Evolutionary conservation across 2,329 filamentous ascomycete species (phyloP), one percentile per base, ranked within the genome.

Genomic region (Ceratocystis huliohia): DNA sequence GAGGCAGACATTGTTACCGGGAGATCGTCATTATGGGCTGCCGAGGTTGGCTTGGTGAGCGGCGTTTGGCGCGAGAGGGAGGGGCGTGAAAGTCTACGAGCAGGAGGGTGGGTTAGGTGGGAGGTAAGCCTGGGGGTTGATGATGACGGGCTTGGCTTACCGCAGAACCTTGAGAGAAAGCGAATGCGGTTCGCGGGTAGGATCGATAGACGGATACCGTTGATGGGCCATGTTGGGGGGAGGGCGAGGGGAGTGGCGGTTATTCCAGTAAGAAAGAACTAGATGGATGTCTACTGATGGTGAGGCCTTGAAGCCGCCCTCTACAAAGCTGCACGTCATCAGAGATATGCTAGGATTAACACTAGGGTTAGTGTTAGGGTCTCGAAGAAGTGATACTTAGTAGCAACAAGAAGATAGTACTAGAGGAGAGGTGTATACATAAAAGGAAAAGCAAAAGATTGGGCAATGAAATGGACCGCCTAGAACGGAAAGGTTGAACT

Each of bases 151-250:
- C 37, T 20, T 63, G 68, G 67, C 74, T 70, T 78, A 87, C 86
- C 86, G 79, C 46, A 89, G 78, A 63, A 89, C 89, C 78, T 92
- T 93, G 65, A 92, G 78, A 64, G 88, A 91, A 59, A 92, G 84
- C 22, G 86, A 84, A 75, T 92, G 88, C 46, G 88, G 88, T 76
- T 92, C 89, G 75, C 90, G 90, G 68, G 81, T 75, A 2, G 79
- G 77, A 68, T 84, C 82, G 67, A 82, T 78, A 15, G 82, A 82
- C 6, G 81, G 77, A 70, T 82, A 83, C 70, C 81, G 75, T 73
- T 84, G 82, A 71, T 85, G 82, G 74, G 80, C 83, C 82, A 84
- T 84, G 53, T 70, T 69, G 69, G 69, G 37, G 3, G 37, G 10
- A 13, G 33, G 8, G 37, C 3, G 69, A 68, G 37, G 3, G 10